Evolutionary conservation across 2,329 filamentous ascomycete species (phyloP).

Genomic region (Xylariaceae sp.): DNA sequence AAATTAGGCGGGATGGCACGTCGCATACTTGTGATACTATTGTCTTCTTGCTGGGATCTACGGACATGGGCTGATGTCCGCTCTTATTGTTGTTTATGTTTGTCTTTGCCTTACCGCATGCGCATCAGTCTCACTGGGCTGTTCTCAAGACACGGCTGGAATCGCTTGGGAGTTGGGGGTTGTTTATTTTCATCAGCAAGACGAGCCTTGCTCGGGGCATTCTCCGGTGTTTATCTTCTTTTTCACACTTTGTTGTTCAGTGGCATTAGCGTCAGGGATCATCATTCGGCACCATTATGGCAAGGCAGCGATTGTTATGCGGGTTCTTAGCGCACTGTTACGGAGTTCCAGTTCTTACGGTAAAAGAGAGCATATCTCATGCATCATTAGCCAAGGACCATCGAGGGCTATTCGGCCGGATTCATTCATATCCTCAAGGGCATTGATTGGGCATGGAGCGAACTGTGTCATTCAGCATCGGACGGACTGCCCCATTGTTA

Average conservation of each 20-base stretch:
- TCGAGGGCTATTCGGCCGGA: conserved; percentile 8
- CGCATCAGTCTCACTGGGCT: no score
- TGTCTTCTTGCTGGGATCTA: no score
- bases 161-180: conserved; percentile 26
- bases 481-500: not conserved
- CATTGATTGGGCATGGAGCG: conserved; percentile 6
- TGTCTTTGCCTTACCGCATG: no score
- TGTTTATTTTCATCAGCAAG: conserved; percentile 25
- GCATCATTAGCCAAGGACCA: conserved; percentile 8
- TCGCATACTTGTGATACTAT: no score
- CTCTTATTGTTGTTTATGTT: conserved; percentile 28
- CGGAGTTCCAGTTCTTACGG: conserved; percentile 16
- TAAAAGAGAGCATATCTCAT: conserved; percentile 8
- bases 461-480: conserved; percentile 11
- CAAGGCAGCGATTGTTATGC: conserved; percentile 16
- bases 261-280: conserved; percentile 28
- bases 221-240: conserved; percentile 26
- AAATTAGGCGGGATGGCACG: no score
- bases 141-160: not conserved
- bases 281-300: conserved; percentile 15
- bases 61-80: no score
- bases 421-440: conserved; percentile 4
- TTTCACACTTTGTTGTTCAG: conserved; percentile 16
- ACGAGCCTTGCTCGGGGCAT: conserved; percentile 27
- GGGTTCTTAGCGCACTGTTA: conserved; percentile 12